Evolutionary conservation across 805 yeast species (phyloP), one percentile per base, ranked within the genome.

Genomic region (Saturnispora halmiae): DNA sequence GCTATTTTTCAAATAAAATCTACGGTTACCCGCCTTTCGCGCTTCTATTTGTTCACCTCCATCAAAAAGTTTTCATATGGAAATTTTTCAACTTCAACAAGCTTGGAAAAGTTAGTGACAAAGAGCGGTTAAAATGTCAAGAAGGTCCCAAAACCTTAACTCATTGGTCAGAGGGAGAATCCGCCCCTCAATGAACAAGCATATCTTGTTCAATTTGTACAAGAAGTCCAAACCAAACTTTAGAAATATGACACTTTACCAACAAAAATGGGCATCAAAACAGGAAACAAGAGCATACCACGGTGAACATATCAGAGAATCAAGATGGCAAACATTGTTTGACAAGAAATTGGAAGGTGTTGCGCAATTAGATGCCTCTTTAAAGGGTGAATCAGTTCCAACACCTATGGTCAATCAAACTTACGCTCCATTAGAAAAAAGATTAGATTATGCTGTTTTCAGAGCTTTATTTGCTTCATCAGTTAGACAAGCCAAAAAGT

Each of bases 391-490:
- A 31, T 66, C 70, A 25, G 65, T 65, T 24, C 43, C 39, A 31
- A 85, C 96, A 1, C 97, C 98, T 7, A 74, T 82, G 65, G 76
- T 84, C 33, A 61, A 87, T 54, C 97, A 92, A 64, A 83, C 96
- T 2, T 90, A 69, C 61, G 95, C 95, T 4, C 79, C 79, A 2
- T 65, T 90, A 47, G 98, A 90, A 61, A 82, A 81, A 55, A 72
- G 98, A 57, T 69, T 90, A 25, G 98, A 90, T 59, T 75, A 82
- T 56, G 96, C 96, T 2, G 53, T 90, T 9, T 92, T 85, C 66
- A 78, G 98, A 62, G 70, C 96, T 15, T 72, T 90, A 82, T 87
- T 90, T 66, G 95, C 97, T 4, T 75, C 94, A 4, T 82, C 95
- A 6, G 76, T 86, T 3, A 79, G 96, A 68, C 97, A 90, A 63